These are phyloP conservation scores for Lactarius deliciosus DNA, from an alignment of 768 basidiomycete species.

Conservation along the genomic window DNA sequence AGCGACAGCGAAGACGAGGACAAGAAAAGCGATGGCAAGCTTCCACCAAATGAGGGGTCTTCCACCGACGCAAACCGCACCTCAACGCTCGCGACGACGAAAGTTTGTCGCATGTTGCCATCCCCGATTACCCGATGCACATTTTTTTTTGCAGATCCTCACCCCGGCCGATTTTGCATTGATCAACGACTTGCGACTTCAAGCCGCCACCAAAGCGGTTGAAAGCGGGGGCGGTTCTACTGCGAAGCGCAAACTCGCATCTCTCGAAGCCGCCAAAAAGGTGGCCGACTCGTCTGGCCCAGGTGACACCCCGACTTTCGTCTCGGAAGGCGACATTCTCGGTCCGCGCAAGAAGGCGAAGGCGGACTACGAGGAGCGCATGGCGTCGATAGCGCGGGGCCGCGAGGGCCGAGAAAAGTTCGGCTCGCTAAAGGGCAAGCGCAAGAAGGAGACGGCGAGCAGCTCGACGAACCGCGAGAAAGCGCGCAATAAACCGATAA, in stretches of 20 bases:
- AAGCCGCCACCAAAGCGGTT: conserved; percentile 71
- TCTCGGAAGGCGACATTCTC: conserved; percentile 89
- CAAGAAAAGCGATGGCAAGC: conserved; percentile 32
- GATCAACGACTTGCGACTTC: conserved; percentile 81
- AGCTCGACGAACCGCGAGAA: conserved; percentile 93
- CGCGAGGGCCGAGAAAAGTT: conserved; percentile 95
- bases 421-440: conserved; percentile 88
- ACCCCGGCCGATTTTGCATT: conserved; percentile 93
- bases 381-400: conserved; percentile 89
- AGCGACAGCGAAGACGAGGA: conserved; percentile 84
- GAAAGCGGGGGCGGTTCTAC: conserved; percentile 67
- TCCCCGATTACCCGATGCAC: conserved; percentile 3
- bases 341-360: conserved; percentile 94
- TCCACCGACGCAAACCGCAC: conserved; percentile 40
- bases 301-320: conserved; percentile 57
- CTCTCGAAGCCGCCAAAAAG: conserved; percentile 73
- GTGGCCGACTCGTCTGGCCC: conserved; percentile 44
- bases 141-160: conserved; percentile 64
- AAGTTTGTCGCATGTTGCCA: conserved; percentile 44
- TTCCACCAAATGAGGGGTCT: conserved; percentile 29
- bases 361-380: conserved; percentile 88
- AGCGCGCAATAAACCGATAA: conserved; percentile 89
- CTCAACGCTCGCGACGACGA: conserved; percentile 77
- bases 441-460: conserved; percentile 76
- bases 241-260: conserved; percentile 87